Conservation (phyloP, 306 rosid genomes). For the Cicer arietinum region DNA sequence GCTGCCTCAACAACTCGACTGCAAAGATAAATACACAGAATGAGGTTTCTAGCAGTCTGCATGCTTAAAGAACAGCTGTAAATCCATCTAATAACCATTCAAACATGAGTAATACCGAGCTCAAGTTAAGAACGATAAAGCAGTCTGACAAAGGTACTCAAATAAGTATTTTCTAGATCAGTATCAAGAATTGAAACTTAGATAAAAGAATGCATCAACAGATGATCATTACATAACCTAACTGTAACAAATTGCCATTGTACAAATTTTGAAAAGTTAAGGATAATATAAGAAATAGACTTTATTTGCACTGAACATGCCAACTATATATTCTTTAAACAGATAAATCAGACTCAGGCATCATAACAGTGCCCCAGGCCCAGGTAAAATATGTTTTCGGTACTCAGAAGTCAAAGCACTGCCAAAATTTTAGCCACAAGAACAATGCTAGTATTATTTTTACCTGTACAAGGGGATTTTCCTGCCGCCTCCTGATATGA, state of each 20-base stretch:
- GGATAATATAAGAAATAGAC: conserved; percentile 21
- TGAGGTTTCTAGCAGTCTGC: conserved; percentile 16
- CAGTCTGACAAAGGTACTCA: neutral
- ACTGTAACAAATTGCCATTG: neutral
- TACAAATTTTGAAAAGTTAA: neutral
- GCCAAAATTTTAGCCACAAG: neutral
- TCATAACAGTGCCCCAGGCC: neutral
- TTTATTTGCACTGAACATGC: conserved; percentile 6
- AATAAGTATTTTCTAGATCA: neutral
- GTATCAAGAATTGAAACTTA: neutral
- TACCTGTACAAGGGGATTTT: conserved; percentile 86
- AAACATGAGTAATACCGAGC: conserved; percentile 26
- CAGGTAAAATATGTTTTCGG: neutral
- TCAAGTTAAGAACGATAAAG: neutral
- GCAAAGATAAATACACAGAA: conserved; percentile 46
- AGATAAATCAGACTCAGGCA: conserved; percentile 4
- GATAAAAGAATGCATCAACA: conserved; percentile 1
- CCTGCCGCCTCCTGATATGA: conserved; percentile 81
- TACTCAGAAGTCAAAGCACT: neutral
- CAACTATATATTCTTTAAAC: conserved; percentile 12
- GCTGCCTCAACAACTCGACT: conserved; percentile 82
- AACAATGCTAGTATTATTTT: neutral
- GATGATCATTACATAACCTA: conserved; percentile 13
- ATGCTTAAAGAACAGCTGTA: conserved; percentile 1
- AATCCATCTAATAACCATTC: conserved; percentile 24